These are phyloP conservation scores for Calonectria pauciramosa DNA, from an alignment of 2,329 filamentous ascomycete species.

Conservation along the genomic window DNA sequence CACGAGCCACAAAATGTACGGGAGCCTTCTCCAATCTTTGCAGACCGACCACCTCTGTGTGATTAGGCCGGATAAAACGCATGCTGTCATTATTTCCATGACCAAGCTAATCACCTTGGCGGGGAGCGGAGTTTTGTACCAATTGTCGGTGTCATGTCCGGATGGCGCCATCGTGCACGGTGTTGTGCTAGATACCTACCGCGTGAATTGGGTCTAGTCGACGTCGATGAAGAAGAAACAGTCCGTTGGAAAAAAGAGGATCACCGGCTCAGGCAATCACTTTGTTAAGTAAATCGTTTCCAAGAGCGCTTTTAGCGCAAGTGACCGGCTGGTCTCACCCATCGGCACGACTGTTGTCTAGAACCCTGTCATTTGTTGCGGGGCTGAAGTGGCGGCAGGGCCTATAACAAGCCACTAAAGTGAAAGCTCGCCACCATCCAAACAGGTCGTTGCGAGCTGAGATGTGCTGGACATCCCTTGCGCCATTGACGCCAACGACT, in stretches of 20 bases:
- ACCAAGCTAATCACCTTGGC: neutral
- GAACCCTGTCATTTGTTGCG: neutral
- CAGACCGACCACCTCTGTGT: neutral
- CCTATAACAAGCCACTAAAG: neutral
- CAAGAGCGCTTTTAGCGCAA: neutral
- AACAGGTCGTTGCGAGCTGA: neutral
- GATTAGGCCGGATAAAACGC: neutral
- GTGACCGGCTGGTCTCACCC: neutral
- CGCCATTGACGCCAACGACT: neutral
- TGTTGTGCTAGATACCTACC: neutral
- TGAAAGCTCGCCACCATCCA: neutral
- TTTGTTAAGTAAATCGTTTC: neutral
- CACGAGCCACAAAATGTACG: neutral
- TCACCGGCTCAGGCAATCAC: neutral
- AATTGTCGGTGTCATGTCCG: neutral
- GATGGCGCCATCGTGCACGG: neutral
- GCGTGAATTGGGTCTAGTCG: neutral
- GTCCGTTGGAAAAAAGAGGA: neutral
- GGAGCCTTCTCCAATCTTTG: neutral
- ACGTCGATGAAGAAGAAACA: neutral
- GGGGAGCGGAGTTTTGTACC: neutral
- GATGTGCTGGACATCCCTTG: neutral
- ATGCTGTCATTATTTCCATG: neutral
- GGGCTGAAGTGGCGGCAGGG: neutral
- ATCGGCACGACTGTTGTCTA: neutral